Conservation (phyloP, 345 rosid species). For the Kandelia obovata region DNA sequence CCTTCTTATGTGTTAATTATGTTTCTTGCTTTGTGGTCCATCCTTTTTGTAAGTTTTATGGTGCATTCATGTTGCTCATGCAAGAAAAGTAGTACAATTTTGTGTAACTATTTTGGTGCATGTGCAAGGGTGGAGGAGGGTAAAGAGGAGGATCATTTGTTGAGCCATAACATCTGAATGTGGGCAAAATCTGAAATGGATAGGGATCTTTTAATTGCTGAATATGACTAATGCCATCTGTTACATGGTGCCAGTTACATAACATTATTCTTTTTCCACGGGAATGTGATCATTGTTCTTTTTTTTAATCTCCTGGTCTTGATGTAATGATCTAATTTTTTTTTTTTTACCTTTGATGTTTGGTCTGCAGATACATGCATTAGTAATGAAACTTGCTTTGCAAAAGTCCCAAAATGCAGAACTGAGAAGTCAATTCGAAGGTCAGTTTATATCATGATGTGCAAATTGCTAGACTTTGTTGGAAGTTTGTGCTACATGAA, state of each 20-base stretch:
- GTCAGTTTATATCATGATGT: slow-evolving; percentile 29
- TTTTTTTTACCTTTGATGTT: neutral
- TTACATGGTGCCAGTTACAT: neutral
- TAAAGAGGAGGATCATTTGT: neutral
- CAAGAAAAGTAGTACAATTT: neutral
- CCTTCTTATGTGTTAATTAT: neutral
- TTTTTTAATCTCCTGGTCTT: neutral
- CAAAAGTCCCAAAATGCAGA: slow-evolving; percentile 84
- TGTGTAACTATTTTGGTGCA: neutral
- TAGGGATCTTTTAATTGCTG: neutral
- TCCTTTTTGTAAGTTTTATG: neutral
- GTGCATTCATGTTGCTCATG: neutral
- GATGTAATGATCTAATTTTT: slow-evolving; percentile 7
- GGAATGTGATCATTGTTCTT: neutral
- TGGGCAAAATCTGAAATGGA: neutral
- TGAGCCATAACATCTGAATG: slow-evolving; percentile 1
- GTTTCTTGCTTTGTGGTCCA: neutral
- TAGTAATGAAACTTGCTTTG: slow-evolving; percentile 73
- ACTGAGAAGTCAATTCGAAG: slow-evolving; percentile 87
- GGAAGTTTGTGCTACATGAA: too few species aligned
- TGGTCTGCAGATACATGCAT: slow-evolving; percentile 71
- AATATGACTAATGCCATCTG: neutral
- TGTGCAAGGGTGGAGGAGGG: neutral
- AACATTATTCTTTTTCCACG: neutral
- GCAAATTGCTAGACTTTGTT: too few species aligned